A percentile compares a stretch with the other conserved stretches of the same genome.
Conservation (phyloP, 768 basidiomycete genomes). For the Trametes elegans region DNA sequence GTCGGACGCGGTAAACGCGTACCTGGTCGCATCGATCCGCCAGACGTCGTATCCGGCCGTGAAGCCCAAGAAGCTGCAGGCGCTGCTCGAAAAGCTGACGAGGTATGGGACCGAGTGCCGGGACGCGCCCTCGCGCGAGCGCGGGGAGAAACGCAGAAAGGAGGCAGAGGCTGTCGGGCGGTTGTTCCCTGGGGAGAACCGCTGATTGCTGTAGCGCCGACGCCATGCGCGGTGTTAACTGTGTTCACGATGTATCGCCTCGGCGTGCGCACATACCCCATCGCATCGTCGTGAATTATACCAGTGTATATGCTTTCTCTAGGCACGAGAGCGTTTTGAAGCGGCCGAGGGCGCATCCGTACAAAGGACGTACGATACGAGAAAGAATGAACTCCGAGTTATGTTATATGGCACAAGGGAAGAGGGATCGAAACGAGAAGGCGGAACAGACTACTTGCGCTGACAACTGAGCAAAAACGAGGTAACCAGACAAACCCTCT, state of each 20-base stretch:
- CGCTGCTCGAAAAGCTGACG: slow-evolving; percentile 77
- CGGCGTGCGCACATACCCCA: slow-evolving; percentile 10
- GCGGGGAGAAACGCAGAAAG: slow-evolving; percentile 68
- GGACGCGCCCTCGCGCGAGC: slow-evolving; percentile 57
- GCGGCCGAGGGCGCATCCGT: slow-evolving; percentile 22
- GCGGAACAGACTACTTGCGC: slow-evolving; percentile 14
- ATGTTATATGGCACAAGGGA: slow-evolving; percentile 26
- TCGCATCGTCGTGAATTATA: slow-evolving; percentile 20
- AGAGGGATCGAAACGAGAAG: slow-evolving; percentile 5
- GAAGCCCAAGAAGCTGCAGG: slow-evolving; percentile 68
- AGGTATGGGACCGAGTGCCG: slow-evolving; percentile 63
- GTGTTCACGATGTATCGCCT: too few relatives aligned
- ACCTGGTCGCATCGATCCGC: slow-evolving; percentile 67
- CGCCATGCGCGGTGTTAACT: too few relatives aligned
- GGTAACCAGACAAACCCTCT: slow-evolving; percentile 23
- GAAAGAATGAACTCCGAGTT: slow-evolving; percentile 23
- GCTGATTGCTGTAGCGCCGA: slow-evolving; percentile 3
- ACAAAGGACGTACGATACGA: slow-evolving; percentile 18
- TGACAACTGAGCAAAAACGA: slow-evolving; percentile 19
- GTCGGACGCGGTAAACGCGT: slow-evolving; percentile 73
- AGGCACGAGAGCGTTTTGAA: slow-evolving; percentile 26
- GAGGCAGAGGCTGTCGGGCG: slow-evolving; percentile 79
- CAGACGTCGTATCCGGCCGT: slow-evolving; percentile 64
- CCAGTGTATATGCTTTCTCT: slow-evolving; percentile 27
- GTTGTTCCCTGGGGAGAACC: slow-evolving; percentile 65